Evolutionary conservation across 2,329 filamentous ascomycete genomes (phyloP).

Genomic region (Talaromyces sp.): DNA sequence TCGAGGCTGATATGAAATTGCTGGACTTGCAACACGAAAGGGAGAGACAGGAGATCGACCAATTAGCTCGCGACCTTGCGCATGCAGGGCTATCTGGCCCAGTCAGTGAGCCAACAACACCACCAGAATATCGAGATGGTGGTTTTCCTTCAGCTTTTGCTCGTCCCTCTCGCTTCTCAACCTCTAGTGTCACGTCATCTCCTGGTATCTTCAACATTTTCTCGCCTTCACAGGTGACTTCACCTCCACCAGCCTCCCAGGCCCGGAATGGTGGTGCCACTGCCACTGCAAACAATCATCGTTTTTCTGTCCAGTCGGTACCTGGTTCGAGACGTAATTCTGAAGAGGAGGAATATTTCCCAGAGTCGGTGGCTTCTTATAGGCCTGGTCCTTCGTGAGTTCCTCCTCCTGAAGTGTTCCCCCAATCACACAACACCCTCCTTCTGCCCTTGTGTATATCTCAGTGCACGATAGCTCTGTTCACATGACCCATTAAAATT

Average conservation of each 20-base stretch:
- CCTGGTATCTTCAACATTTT: conserved; percentile 71
- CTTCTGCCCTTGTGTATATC: not conserved
- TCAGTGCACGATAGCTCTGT: not conserved
- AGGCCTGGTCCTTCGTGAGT: conserved; percentile 78
- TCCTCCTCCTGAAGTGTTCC: not conserved
- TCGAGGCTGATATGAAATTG: conserved; percentile 88
- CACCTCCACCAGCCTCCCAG: conserved; percentile 65
- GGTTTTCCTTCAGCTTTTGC: conserved; percentile 78
- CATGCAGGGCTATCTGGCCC: conserved; percentile 61
- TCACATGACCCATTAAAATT: not conserved
- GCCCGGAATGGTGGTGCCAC: conserved; percentile 36
- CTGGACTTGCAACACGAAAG: conserved; percentile 79
- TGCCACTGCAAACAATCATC: conserved; percentile 54
- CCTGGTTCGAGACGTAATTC: conserved; percentile 86
- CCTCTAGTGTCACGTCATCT: conserved; percentile 79
- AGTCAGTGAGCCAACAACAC: conserved; percentile 92
- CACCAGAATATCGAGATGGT: conserved; percentile 83
- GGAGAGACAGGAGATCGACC: conserved; percentile 78
- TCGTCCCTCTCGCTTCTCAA: conserved; percentile 82
- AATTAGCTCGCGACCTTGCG: conserved; percentile 76
- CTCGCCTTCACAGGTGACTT: conserved; percentile 72
- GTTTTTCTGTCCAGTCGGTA: conserved; percentile 77
- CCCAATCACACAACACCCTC: not conserved
- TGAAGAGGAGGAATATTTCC: conserved; percentile 78
- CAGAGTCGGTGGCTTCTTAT: conserved; percentile 58